Evolutionary conservation across 305 asterid species (phyloP), one percentile per base, ranked within the genome.

Genomic region (Fraxinus sp.): DNA sequence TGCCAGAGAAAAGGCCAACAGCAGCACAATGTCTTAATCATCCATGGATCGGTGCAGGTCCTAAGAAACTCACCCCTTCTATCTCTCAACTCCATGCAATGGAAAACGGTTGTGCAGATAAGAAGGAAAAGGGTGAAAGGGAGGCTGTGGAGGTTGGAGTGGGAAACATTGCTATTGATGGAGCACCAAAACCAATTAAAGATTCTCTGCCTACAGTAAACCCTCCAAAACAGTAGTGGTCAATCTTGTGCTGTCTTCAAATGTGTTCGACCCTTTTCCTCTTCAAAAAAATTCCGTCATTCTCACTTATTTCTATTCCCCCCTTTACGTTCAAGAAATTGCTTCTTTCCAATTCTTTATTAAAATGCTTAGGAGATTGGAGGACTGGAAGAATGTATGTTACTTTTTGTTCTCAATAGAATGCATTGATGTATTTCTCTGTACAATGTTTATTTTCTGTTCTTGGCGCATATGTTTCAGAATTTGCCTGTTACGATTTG

Each of bases 1-100:
- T 85, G 80, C 90, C 91, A 4, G 91, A 89, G 43, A 85, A 87
- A 77, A 85, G 90, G 81, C 88, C 83, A 66, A 87, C 91, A n/a
- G 91, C 90, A 14, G 89, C 87, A 4, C 88, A 89, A 66, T 89
- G 90, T 33, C 89, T 89, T 78, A 79, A 80, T 77, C 91, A 87
- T 79, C 89, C 91, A 62, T 89, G 90, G 91, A 77, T 89, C 35
- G 82, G 70, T 52, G 82, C 86, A 74, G 85, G 86, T 43, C 85
- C 85, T n/a, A 73, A 39, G 76, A 81, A 37, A 4, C 73, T 64
- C 55, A 39, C 66, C 79, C 85, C 86, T 52, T 82, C 84, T 28
- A 18, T 75, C 49, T 66, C 89, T 82, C 88, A 80, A 79, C 84
- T 78, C 30, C 77, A 68, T 37, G 84, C 82, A 36, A 59, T 41